A percentile compares a stretch with the other conserved stretches of the same genome.
Conservation (phyloP, 2,329 filamentous ascomycete species). For the Byssochlamys sp. region DNA sequence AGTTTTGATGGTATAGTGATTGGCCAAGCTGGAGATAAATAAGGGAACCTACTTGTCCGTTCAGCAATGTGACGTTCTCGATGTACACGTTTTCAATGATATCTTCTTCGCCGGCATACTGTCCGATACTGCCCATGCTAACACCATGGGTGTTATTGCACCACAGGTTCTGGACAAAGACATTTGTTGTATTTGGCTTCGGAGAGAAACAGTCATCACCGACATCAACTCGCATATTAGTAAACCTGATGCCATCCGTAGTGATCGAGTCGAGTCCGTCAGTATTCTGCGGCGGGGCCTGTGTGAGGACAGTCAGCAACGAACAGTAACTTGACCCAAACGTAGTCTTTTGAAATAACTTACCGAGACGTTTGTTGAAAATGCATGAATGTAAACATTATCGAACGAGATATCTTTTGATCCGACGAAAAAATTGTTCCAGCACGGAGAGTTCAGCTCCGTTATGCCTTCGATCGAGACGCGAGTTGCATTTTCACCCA, state of each 20-base stretch:
- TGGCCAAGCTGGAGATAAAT: slow-evolving; percentile 17
- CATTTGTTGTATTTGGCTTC: slow-evolving; percentile 63
- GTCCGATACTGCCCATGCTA: slow-evolving; percentile 61
- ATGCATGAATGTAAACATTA: slow-evolving; percentile 52
- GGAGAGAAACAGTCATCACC: slow-evolving; percentile 57
- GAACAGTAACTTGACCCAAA: not conserved
- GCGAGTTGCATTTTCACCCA: not conserved
- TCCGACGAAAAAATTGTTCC: slow-evolving; percentile 59
- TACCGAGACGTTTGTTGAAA: not conserved
- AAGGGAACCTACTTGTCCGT: slow-evolving; percentile 33
- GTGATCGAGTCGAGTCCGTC: not conserved
- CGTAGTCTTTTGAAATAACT: not conserved
- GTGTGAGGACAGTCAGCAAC: not conserved
- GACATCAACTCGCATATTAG: slow-evolving; percentile 5
- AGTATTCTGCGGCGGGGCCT: not conserved
- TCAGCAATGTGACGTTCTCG: slow-evolving; percentile 51
- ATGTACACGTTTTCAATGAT: slow-evolving; percentile 62
- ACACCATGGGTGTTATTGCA: slow-evolving; percentile 61
- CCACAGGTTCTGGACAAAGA: slow-evolving; percentile 51
- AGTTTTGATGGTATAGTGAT: slow-evolving; percentile 20
- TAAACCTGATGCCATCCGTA: not conserved
- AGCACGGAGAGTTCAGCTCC: slow-evolving; percentile 52
- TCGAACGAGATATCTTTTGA: slow-evolving; percentile 55
- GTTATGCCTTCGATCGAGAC: not conserved
- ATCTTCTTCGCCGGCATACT: slow-evolving; percentile 55